Conservation (phyloP, 202 grass and related monocot genomes). For the Saccharum hybrid region DNA sequence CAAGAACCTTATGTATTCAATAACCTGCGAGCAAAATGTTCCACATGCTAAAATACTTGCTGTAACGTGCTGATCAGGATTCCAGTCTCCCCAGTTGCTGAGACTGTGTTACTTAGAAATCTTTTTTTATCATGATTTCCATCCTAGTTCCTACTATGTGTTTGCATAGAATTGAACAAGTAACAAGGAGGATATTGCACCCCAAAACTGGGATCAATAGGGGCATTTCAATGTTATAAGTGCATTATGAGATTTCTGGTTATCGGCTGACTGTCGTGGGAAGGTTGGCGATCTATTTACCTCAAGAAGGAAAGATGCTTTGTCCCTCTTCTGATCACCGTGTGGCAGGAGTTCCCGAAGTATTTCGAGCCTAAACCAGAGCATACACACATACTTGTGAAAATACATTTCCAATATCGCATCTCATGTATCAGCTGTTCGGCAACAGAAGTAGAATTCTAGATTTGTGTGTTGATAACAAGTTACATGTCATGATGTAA, state of each 20-base stretch:
- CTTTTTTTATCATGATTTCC: not conserved
- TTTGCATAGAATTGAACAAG: not conserved
- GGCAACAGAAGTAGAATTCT: no score
- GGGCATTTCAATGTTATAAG: not conserved
- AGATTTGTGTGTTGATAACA: not conserved
- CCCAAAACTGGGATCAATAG: not conserved
- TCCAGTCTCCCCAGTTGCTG: not conserved
- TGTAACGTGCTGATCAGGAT: not conserved
- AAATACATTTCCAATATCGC: not conserved
- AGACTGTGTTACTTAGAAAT: not conserved
- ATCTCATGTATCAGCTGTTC: conserved; percentile 4
- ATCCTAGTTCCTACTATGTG: not conserved
- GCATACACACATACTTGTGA: conserved; percentile 1
- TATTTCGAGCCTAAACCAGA: conserved; percentile 75
- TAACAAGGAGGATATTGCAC: not conserved
- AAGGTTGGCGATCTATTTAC: conserved; percentile 46
- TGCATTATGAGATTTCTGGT: not conserved
- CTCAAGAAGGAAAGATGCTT: conserved; percentile 99
- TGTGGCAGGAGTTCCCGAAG: conserved; percentile 88
- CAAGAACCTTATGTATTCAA: conserved; percentile 90
- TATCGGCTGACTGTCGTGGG: not conserved
- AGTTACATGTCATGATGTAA: not conserved
- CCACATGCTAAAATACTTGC: not conserved
- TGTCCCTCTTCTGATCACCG: conserved; percentile 91
- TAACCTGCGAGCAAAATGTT: conserved; percentile 66